phyloP scores from a whole-genome alignment of 139 green algal genomes.

The Picochlorum sp. region DNA sequence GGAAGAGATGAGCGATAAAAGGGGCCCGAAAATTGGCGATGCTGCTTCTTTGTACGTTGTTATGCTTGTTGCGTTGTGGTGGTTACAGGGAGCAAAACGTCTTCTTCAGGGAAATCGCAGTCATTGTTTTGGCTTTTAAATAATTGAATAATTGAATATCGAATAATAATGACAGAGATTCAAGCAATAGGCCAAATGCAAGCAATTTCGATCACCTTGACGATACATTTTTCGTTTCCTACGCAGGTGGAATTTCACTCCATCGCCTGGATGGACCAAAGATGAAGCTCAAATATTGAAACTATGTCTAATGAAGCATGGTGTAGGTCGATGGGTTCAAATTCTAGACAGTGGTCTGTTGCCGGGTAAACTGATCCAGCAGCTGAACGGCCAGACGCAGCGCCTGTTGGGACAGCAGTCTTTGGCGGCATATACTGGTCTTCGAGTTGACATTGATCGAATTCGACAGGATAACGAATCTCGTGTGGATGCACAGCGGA shows the following conservation, averaged over 20 bases:
- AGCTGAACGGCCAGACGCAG: conserved; percentile 82
- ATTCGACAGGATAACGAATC: conserved; percentile 65
- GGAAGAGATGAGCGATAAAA: conserved; percentile 30
- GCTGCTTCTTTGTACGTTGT: conserved; percentile 69
- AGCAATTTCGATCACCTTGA: background rate
- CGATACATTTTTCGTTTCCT: too few relatives aligned
- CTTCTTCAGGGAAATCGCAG: background rate
- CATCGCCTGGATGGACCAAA: conserved; percentile 75
- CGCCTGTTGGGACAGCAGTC: conserved; percentile 79
- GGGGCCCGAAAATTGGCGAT: conserved; percentile 70
- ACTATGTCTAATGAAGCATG: conserved; percentile 75
- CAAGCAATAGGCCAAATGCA: background rate
- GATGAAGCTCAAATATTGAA: conserved; percentile 69
- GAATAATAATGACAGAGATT: background rate
- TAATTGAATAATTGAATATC: background rate
- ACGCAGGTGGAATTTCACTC: conserved; percentile 85
- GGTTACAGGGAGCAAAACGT: background rate
- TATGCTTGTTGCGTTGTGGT: background rate
- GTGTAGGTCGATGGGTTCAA: conserved; percentile 70
- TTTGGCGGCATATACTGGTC: conserved; percentile 43
- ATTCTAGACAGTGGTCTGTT: conserved; percentile 74
- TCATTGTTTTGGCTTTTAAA: background rate
- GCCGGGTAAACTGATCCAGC: conserved; percentile 81
- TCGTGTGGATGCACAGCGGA: conserved; percentile 42
- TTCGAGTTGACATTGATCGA: conserved; percentile 63